These are phyloP conservation scores for Ormosia semicastrata DNA, from an alignment of 306 rosid species.

Conservation along the genomic window DNA sequence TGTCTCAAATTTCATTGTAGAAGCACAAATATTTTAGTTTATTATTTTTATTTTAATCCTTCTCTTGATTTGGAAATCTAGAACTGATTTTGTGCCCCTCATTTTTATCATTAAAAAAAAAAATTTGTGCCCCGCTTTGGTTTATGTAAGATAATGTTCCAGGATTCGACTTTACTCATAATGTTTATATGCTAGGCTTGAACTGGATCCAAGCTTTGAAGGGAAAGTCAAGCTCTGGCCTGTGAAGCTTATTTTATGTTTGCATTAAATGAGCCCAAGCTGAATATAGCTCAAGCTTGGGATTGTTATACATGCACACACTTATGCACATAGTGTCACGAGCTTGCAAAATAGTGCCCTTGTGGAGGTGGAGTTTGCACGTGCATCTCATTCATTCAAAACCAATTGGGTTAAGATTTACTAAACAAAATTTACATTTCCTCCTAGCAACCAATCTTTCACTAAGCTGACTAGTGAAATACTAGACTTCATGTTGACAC, in stretches of 20 bases:
- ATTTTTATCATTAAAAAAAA: too few species aligned
- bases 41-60: slow-evolving; percentile 9
- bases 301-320: background rate
- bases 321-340: background rate
- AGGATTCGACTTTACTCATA: slow-evolving; percentile 23
- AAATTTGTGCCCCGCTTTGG: background rate
- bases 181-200: slow-evolving; percentile 18
- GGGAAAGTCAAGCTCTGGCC: slow-evolving; percentile 18
- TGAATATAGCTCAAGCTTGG: slow-evolving; percentile 18
- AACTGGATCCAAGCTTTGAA: slow-evolving; percentile 25
- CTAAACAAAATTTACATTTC: background rate
- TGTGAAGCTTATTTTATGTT: slow-evolving; percentile 24
- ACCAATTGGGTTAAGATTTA: slow-evolving; percentile 10
- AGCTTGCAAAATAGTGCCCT: background rate
- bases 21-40: background rate
- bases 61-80: slow-evolving; percentile 26
- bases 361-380: slow-evolving; percentile 2
- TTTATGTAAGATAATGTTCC: slow-evolving; percentile 22
- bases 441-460: background rate
- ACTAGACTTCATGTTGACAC: background rate
- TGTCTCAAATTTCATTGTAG: slow-evolving; percentile 35
- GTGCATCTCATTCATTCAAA: slow-evolving; percentile 2
- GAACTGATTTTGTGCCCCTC: background rate
- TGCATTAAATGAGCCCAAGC: slow-evolving; percentile 27
- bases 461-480: background rate